Evolutionary conservation across 169 alveolate genomes (phyloP), one percentile per base, ranked within the genome.

Genomic region (Plasmodium knowlesi): DNA sequence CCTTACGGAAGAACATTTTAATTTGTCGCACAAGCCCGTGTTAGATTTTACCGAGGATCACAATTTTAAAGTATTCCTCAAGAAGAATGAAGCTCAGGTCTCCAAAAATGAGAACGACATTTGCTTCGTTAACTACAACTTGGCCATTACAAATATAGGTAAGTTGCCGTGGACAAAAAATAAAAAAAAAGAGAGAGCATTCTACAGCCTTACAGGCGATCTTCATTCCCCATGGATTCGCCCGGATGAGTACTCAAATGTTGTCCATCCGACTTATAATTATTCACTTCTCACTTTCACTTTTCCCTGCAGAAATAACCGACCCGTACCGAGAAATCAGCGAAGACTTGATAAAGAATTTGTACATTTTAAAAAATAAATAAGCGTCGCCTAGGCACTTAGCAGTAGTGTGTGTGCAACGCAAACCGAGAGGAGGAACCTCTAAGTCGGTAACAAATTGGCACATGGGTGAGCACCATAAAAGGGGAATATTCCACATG

Each of bases 281-380:
- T 61, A n/a, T 25, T 61, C 74, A 46, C 74, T 4, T 39, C 37
- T 83, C 34, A 32, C 71, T 54, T 34, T 67, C 19, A 32, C 71
- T 54, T 19, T 43, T 76, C 81, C 70, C 19, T 71, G 76, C 76
- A 86, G 93, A 86, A 10, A 54, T 86, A 22, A 5, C 53, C 22
- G 93, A 86, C 43, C 93, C 93, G 81, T 86, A 86, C 81, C 84
- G 46, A 5, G 93, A 86, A 32, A 86, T 86, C 39, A 78, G 93
- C 30, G 70, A 41, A 54, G 86, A 86, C 12, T 86, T 86, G 19
- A 76, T 86, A 50, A 86, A 74, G 22, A 86, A 86, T 61, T 70
- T 84, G 83, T 84, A 84, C 78, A 84, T 84, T 71, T 84, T 84
- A 84, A 67, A 71, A 84, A 34, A 37, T 70, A 84, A 73, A 41